A percentile compares a stretch with the other conserved stretches of the same genome.
Evolutionary conservation across 2,329 filamentous ascomycete genomes (phyloP).

Genomic region (Alternaria angustiovoidea): DNA sequence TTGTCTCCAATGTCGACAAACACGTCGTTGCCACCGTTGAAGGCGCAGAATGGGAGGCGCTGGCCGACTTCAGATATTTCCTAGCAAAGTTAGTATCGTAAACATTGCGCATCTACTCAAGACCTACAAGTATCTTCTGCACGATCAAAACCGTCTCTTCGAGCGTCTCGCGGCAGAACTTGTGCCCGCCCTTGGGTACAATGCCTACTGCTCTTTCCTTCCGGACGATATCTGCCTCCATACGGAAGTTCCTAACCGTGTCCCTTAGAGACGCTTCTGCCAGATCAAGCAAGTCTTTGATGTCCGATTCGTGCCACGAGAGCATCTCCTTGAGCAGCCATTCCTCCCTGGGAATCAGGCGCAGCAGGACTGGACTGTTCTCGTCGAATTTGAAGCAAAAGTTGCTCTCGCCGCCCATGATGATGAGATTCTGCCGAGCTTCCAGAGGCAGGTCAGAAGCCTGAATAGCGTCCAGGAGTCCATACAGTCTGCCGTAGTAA

Average conservation of each 20-base stretch:
- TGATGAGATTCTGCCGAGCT: constrained; percentile 80
- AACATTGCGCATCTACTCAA: not conserved
- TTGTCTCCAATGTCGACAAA: constrained; percentile 99
- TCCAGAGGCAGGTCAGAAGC: constrained; percentile 68
- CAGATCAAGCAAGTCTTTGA: constrained; percentile 82
- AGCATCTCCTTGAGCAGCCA: constrained; percentile 85
- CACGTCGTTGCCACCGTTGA: constrained; percentile 95
- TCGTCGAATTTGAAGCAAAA: constrained; percentile 86
- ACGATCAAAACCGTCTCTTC: constrained; percentile 96
- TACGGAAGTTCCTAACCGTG: constrained; percentile 78
- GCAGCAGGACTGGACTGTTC: constrained; percentile 70
- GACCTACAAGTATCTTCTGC: constrained; percentile 76
- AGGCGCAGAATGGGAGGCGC: constrained; percentile 89
- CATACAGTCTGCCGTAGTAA: constrained; percentile 87
- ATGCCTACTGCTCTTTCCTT: constrained; percentile 76
- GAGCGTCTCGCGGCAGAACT: constrained; percentile 84
- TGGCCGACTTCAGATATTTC: constrained; percentile 77
- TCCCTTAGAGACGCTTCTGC: constrained; percentile 85
- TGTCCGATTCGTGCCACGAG: constrained; percentile 77
- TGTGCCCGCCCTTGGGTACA: constrained; percentile 65
- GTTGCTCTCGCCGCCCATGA: constrained; percentile 96
- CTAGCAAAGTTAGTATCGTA: constrained; percentile 32
- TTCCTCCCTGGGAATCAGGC: constrained; percentile 67
- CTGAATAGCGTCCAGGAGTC: constrained; percentile 81
- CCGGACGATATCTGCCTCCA: constrained; percentile 81